Percentiles rank a stretch among this genome's conserved stretches.
Evolutionary conservation across 208 protist genomes (phyloP).

Genomic region (Trypanosoma scelopori): DNA sequence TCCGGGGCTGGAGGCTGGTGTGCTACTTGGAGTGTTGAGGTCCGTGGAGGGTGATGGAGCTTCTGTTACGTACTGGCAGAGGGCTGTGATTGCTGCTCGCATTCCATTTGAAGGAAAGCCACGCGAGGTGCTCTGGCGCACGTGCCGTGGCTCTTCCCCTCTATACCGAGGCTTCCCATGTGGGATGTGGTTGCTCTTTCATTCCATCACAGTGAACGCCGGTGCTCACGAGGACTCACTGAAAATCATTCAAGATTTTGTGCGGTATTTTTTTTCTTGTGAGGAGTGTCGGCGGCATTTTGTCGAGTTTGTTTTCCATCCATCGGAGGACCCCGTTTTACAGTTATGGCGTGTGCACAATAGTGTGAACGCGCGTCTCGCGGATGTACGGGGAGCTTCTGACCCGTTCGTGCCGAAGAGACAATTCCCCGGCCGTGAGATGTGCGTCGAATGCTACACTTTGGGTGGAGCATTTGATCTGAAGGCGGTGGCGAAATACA

Average conservation of each 20-base stretch:
- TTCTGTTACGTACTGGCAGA: constrained; percentile 37
- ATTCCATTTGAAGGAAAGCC: constrained; percentile 57
- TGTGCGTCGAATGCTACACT: constrained; percentile 41
- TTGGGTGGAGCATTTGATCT: constrained; percentile 7
- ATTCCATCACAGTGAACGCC: constrained; percentile 49
- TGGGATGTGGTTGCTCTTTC: constrained; percentile 75
- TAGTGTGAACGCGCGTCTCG: constrained; percentile 53
- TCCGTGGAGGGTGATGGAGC: neutral
- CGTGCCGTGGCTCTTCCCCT: constrained; percentile 58
- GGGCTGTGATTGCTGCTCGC: constrained; percentile 35
- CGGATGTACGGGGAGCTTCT: constrained; percentile 12
- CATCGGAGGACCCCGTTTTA: constrained; percentile 33
- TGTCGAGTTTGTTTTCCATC: constrained; percentile 35
- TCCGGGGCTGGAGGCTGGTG: constrained; percentile 37
- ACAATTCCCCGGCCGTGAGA: constrained; percentile 34
- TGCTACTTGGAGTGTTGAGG: constrained; percentile 34
- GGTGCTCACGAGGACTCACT: constrained; percentile 22
- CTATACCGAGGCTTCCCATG: constrained; percentile 69
- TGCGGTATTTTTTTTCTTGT: constrained; percentile 61
- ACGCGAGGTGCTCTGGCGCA: constrained; percentile 43
- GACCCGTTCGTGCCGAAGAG: constrained; percentile 71
- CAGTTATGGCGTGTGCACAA: constrained; percentile 81
- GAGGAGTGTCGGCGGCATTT: constrained; percentile 60
- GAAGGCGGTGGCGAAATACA: neutral
- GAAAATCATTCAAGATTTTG: constrained; percentile 53